These are phyloP conservation scores for Raffaelea ambrosiae DNA, from an alignment of 2,329 filamentous ascomycete genomes.

Conservation along the genomic window DNA sequence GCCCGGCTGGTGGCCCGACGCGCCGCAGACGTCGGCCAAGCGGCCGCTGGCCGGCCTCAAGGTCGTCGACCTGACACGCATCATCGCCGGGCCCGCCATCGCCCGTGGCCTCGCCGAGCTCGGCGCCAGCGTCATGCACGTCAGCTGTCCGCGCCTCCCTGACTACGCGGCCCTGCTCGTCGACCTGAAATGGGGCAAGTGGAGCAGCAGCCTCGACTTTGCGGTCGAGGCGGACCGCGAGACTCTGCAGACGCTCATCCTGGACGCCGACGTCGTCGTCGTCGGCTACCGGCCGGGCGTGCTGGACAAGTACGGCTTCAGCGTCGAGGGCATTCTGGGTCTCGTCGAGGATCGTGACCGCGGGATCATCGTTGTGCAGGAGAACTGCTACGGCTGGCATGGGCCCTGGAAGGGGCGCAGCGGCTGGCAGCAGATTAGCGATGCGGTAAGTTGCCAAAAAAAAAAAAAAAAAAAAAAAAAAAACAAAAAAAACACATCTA, in stretches of 20 bases:
- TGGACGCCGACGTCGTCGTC: conserved; percentile 42
- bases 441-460: too few relatives aligned
- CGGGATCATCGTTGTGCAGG: conserved; percentile 36
- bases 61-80: conserved; percentile 37
- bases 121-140: conserved; percentile 35
- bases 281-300: conserved; percentile 39
- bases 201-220: conserved; percentile 36
- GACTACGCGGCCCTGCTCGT: conserved; percentile 29
- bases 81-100: conserved; percentile 36
- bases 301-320: conserved; percentile 30
- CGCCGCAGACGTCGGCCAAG: conserved; percentile 12
- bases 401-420: conserved; percentile 33
- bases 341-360: conserved; percentile 28
- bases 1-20: conserved; percentile 10
- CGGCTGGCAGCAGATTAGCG: conserved; percentile 42
- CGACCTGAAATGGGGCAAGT: conserved; percentile 35
- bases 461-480: too few relatives aligned
- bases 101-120: conserved; percentile 29
- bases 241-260: conserved; percentile 20
- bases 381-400: conserved; percentile 41
- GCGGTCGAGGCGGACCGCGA: conserved; percentile 25
- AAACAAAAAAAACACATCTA: too few relatives aligned
- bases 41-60: conserved; percentile 34
- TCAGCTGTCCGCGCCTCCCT: conserved; percentile 29
- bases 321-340: conserved; percentile 27